Conservation (phyloP, 1,139 yeast genomes). For the Scheffersomyces titani region DNA sequence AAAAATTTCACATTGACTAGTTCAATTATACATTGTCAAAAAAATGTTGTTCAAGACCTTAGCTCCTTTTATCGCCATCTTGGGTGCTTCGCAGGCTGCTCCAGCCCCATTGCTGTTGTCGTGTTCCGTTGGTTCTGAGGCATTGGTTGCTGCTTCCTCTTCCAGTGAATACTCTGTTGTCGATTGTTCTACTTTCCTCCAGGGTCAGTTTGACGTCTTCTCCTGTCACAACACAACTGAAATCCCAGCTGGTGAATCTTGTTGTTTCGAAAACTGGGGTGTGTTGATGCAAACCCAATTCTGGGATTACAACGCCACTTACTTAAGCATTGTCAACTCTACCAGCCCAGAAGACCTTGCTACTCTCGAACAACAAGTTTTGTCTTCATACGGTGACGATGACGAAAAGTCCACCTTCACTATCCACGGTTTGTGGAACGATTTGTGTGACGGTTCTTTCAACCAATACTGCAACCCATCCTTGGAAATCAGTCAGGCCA, state of each 20-base stretch:
- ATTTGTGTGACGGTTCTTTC: constrained; percentile 38
- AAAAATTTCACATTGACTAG: neutral
- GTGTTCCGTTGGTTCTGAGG: neutral
- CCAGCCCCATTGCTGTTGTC: neutral
- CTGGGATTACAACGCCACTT: constrained; percentile 38
- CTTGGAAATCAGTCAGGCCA: constrained; percentile 27
- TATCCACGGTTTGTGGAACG: constrained; percentile 46
- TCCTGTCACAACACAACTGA: constrained; percentile 30
- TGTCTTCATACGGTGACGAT: constrained; percentile 8
- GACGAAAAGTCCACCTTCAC: constrained; percentile 29
- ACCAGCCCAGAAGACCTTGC: constrained; percentile 12
- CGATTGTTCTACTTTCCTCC: constrained; percentile 13
- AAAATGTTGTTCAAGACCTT: constrained; percentile 8
- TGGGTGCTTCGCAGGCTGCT: neutral
- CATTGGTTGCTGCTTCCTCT: constrained; percentile 3
- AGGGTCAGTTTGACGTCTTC: constrained; percentile 17
- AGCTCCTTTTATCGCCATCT: constrained; percentile 3
- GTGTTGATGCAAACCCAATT: constrained; percentile 41
- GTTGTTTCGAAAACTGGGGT: constrained; percentile 39
- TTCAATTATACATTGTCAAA: neutral
- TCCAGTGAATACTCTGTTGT: constrained; percentile 11
- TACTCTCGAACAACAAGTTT: constrained; percentile 6
- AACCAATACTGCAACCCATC: constrained; percentile 32
- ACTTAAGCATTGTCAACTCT: constrained; percentile 14
- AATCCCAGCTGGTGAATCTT: constrained; percentile 23